Base-by-base conservation (phyloP, 1,284 basidiomycete genomes). In the Moesziomyces aphidis region DNA sequence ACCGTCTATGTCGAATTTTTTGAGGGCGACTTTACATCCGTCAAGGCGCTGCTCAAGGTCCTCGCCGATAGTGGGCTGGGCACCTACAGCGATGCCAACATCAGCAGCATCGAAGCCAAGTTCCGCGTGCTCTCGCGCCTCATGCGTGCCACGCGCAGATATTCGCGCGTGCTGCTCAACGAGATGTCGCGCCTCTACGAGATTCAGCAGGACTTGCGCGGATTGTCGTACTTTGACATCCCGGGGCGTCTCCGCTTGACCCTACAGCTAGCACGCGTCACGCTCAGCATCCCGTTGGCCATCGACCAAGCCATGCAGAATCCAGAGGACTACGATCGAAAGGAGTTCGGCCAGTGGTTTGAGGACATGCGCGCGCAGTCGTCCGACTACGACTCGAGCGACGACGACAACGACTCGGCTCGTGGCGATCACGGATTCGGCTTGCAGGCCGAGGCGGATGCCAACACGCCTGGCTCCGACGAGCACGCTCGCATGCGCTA, bases 1-100 rank as follows among this genome's bases (percentile, higher is more conserved):
- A 89, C 90, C 34, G 90, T 92, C 10, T 89, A 93, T 78, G 90
- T 89, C 76, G 93, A 94, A 78, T 93, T 93, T 73, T 85, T 94
- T 57, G 90, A 93, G 65, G 93, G 92, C 8, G 93, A 94, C 83
- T 86, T 94, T 42, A 73, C 71, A 10, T 73, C 71, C 5, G 65
- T 73, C 48, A 73, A 69, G 39, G 71, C 71, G 5, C 39, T 93
- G 36, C 87, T 93, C 44, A 89, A 83, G 66, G 83, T 83, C 6
- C 61, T 84, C 17, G 84, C 83, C 39, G 83, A 84, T 48, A 80
- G 85, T 42, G 84, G 71, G 7, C 39, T 73, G 7, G 71, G 65
- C 46, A 68, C 65, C 11, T 73, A 73, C 48, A 73, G 82, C 46
- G 83, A 85, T 23, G 85, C 85, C 36, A 81, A 85, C 34, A 81